Evolutionary conservation across 345 rosid species (phyloP).

Genomic region (Gossypium australe): DNA sequence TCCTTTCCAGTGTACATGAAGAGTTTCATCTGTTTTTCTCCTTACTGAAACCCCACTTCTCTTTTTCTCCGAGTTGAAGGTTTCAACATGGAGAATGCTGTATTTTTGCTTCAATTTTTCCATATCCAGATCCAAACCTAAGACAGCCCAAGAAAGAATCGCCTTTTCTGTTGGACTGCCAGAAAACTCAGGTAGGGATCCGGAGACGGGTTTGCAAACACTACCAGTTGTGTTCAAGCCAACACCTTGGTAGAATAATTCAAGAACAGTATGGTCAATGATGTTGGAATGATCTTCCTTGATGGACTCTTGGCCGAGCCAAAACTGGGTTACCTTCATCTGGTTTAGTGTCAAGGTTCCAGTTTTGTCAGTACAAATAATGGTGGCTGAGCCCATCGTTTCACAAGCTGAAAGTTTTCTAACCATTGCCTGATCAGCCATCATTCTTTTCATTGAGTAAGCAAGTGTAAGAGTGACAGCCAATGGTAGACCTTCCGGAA

Average conservation of each 20-base stretch:
- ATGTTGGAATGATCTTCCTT: constrained; percentile 26
- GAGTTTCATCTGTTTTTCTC: constrained; percentile 32
- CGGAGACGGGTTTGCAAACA: constrained; percentile 27
- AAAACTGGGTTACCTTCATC: constrained; percentile 60
- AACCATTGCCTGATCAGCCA: constrained; percentile 70
- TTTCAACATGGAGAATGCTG: constrained; percentile 38
- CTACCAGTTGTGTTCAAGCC: constrained; percentile 56
- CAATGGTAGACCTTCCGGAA: constrained; percentile 68
- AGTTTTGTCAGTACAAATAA: constrained; percentile 67
- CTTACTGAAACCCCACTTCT: constrained; percentile 43
- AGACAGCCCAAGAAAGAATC: constrained; percentile 57
- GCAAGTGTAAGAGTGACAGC: constrained; percentile 78
- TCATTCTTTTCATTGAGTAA: constrained; percentile 70
- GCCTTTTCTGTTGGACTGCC: constrained; percentile 81
- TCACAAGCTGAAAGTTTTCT: constrained; percentile 67
- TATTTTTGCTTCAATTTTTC: constrained; percentile 34
- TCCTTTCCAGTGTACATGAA: constrained; percentile 65
- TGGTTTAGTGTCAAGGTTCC: constrained; percentile 65
- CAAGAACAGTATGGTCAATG: constrained; percentile 21
- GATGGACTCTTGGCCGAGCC: constrained; percentile 48
- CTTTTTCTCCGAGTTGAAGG: constrained; percentile 61
- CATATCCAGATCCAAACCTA: constrained; percentile 43
- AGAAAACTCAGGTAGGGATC: constrained; percentile 38
- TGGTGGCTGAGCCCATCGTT: constrained; percentile 70
- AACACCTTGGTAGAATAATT: constrained; percentile 45